Conservation (phyloP, 2,329 filamentous ascomycete species). For the Aspergillus sp. region DNA sequence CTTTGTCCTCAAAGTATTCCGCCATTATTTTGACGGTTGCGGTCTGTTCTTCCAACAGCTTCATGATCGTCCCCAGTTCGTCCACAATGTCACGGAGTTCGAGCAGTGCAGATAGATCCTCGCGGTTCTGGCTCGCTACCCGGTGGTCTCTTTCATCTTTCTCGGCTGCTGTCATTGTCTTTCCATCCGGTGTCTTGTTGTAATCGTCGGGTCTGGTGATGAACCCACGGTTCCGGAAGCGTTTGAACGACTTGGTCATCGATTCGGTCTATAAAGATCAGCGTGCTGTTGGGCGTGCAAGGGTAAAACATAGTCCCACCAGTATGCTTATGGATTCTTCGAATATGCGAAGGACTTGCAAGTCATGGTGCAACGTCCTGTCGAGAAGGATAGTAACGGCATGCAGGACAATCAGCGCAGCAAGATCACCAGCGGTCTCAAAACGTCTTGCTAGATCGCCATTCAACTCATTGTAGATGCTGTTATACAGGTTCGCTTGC, state of each 20-base stretch:
- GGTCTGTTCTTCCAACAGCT: slow-evolving; percentile 58
- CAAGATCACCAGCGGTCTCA: slow-evolving; percentile 61
- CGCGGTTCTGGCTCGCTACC: slow-evolving; percentile 57
- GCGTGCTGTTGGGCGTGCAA: rapidly evolving
- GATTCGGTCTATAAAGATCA: slow-evolving; percentile 52
- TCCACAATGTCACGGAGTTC: slow-evolving; percentile 65
- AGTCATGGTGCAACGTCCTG: slow-evolving; percentile 56
- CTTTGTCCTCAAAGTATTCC: slow-evolving; percentile 28
- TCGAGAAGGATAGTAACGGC: slow-evolving; percentile 62
- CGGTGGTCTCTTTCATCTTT: slow-evolving; percentile 45
- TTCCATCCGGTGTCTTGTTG: slow-evolving; percentile 27
- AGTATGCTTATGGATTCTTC: slow-evolving; percentile 64
- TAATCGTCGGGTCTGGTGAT: slow-evolving; percentile 38
- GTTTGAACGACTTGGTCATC: slow-evolving; percentile 61
- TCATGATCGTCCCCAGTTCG: slow-evolving; percentile 57
- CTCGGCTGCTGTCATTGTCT: slow-evolving; percentile 29
- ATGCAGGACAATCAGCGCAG: slow-evolving; percentile 60
- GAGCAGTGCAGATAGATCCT: slow-evolving; percentile 61
- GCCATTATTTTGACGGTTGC: slow-evolving; percentile 45
- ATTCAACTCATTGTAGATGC: slow-evolving; percentile 64
- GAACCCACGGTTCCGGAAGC: slow-evolving; percentile 59
- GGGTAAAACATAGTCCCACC: slow-evolving; percentile 37
- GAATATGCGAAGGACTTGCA: slow-evolving; percentile 64
- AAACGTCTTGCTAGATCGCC: slow-evolving; percentile 62
- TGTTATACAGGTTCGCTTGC: slow-evolving; percentile 60